Base-by-base conservation (phyloP, 495 filamentous ascomycete species). In the Aspergillus haitiensis region DNA sequence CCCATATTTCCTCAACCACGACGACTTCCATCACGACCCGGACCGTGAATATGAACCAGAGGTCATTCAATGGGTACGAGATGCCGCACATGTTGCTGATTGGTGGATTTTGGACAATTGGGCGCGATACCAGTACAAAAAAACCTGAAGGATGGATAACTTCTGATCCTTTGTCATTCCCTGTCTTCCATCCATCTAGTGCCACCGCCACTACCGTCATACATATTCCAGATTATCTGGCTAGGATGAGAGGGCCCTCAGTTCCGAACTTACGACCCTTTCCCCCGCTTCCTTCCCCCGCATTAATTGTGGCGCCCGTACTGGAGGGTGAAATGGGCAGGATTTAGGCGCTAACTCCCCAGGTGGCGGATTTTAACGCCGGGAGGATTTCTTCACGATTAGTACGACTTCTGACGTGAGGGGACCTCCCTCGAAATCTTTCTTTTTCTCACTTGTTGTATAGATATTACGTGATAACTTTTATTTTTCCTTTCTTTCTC, bases 81-180 rank as follows among this genome's bases (percentile, higher is more conserved):
- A 80, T 32, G 79, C 78, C 4, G 73, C 75, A 16, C 72, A 77
- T 44, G 67, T 79, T 35, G 61, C 70, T 16, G 70, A 76, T 34
- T 79, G 76, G 76, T 77, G 72, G 71, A 71, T 81, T 31, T 58
- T 56, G 37, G 75, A 81, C 50, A 77, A 77, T 61, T 74, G 72
- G 70, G 56, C 60, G 18, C 70, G 67, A 16, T 72, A 67, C 36
- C 44, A 52, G 16, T 68, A 68, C 34, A 34, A 50, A 11, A 21
- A 58, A 55, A 27, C 40, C 45, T 15, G 49, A 55, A 34, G 15
- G 21, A 33, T 50, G 35, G 51, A 16, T 18, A 18, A 9, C 15
- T 15, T 7, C 27, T 21, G n/a, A 47, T 27, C 21, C 1, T 27
- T 27, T 27, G 21, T 27, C 21, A 27, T 27, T 27, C 21, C 21